phyloP scores from a whole-genome alignment of 139 green algal species.

The Chlorella sp. region DNA sequence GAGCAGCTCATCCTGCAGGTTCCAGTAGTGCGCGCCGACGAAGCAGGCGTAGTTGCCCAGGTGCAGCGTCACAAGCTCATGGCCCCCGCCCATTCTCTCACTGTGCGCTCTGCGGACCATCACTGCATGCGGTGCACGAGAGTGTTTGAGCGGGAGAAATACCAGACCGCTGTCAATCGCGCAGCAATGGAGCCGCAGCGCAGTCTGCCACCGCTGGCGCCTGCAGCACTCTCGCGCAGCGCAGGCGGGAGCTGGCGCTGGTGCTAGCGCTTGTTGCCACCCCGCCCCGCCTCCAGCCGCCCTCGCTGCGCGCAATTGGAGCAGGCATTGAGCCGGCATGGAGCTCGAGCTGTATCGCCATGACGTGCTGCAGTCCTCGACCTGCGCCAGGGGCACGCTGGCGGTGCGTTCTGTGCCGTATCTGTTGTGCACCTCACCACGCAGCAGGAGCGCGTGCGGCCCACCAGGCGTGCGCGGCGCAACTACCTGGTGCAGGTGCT shows the following conservation, averaged over 20 bases:
- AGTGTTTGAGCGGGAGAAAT: neutral
- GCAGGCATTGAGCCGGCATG: too few species aligned
- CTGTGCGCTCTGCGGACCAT: neutral
- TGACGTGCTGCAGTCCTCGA: constrained; percentile 47
- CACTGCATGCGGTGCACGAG: neutral
- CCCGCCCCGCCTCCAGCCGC: too few species aligned
- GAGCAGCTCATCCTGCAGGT: too few species aligned
- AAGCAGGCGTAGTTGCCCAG: neutral
- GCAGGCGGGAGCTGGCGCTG: neutral
- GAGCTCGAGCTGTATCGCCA: constrained; percentile 51
- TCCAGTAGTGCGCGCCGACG: neutral
- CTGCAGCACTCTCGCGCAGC: too few species aligned
- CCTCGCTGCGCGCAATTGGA: neutral
- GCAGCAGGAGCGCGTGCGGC: neutral
- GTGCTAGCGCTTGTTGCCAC: neutral
- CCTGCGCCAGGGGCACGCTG: constrained; percentile 33
- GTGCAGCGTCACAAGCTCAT: neutral
- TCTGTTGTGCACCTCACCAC: neutral
- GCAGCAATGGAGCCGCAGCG: too few species aligned
- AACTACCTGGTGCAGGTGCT: constrained; percentile 38
- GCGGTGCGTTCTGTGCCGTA: constrained; percentile 19
- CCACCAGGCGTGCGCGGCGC: too few species aligned
- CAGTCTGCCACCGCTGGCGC: too few species aligned
- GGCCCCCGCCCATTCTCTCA: neutral
- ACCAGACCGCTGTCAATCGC: too few species aligned